Base-by-base conservation (phyloP, 768 basidiomycete genomes). In the Chlorophyllum brunneum region DNA sequence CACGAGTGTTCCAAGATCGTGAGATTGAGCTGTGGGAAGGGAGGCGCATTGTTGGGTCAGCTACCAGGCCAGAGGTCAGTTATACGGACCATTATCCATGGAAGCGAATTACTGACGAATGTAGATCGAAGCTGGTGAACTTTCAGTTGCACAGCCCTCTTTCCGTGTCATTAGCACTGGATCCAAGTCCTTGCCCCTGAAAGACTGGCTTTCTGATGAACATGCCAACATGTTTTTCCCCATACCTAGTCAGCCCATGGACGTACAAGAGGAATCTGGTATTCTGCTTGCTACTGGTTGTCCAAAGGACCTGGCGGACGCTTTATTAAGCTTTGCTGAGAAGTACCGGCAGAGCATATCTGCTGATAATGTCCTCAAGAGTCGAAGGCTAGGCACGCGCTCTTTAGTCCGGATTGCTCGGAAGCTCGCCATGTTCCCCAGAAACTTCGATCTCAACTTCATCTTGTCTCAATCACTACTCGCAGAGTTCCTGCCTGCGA, bases 181-280 rank as follows among this genome's bases (percentile, higher is more conserved):
- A 5, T 83, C 82, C 33, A 83, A 81, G 59, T 83, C 82, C 1
- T 63, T 79, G 1, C 76, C 79, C n/a, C 67, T 84, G n/a, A 80
- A 80, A 58, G 83, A 85, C 59, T 86, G 83, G 84, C 73, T 86
- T 23, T 71, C 76, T 1, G 77, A 80, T 53, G 83, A 86, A 59
- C 80, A 85, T 60, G 77, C 80, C 22, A 85, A 85, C 59, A 85
- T 85, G 82, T 85, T 86, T 71, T 80, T 85, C 63, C 64, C 82
- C 8, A 62, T 86, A 11, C 76, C 80, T 6, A 73, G 77, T 37
- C 79, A 80, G 58, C 82, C 83, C 1, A 86, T 86, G 83, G 69
- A 72, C 24, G 56, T 52, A 11, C 56, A 62, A 0, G 83, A 86
- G 61, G 83, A 86, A 65, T 56, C 61, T 0, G 55, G 61, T 2